phyloP scores from a whole-genome alignment of 495 filamentous ascomycete species.

The Neurospora sublineolata region DNA sequence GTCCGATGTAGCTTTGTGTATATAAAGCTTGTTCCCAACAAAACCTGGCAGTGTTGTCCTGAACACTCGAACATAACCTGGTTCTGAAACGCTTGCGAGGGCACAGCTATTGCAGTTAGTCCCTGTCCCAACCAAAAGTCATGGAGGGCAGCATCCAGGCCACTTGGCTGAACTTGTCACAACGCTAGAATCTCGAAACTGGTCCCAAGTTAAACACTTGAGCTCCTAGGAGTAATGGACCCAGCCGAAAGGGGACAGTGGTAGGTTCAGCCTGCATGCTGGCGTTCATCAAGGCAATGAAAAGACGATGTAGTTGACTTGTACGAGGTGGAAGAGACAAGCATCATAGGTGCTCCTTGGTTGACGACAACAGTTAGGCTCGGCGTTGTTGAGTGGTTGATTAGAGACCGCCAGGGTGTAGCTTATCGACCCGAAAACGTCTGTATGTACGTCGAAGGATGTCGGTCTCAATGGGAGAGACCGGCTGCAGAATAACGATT shows the following conservation, averaged over 20 bases:
- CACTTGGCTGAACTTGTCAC: background rate
- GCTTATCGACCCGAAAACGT: background rate
- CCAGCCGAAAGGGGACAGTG: background rate
- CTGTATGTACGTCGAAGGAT: background rate
- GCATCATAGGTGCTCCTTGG: background rate
- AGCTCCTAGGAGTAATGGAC: background rate
- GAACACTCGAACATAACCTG: background rate
- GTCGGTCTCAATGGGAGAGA: background rate
- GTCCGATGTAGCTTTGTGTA: background rate
- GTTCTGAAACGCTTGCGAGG: background rate
- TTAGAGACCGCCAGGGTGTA: background rate
- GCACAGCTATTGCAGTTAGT: background rate
- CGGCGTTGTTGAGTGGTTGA: background rate
- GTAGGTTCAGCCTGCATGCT: no score
- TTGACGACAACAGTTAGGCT: background rate
- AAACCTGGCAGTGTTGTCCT: background rate
- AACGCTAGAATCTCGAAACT: background rate
- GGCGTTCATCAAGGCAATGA: no score
- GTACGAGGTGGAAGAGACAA: background rate
- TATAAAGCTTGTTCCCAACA: background rate
- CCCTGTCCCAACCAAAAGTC: background rate
- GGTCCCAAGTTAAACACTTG: background rate
- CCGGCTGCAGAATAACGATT: background rate
- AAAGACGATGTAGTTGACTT: background rate
- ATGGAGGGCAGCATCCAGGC: background rate